A percentile compares a stretch with the other conserved stretches of the same genome.
Conservation (phyloP, 176 grass and related monocot species). For the Eragrostis nindensis region DNA sequence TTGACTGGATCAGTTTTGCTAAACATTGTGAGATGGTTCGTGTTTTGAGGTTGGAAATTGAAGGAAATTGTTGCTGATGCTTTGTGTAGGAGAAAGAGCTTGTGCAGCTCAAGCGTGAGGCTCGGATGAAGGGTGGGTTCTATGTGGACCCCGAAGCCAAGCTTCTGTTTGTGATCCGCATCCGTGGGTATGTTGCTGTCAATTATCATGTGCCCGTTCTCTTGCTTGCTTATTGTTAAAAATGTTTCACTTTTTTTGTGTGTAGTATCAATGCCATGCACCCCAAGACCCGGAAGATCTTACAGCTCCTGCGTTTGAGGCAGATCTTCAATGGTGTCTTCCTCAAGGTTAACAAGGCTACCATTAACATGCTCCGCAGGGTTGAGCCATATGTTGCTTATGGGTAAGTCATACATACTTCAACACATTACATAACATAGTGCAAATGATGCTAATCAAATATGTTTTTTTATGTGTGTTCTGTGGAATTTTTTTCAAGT, state of each 20-base stretch:
- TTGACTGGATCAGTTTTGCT: too few species aligned
- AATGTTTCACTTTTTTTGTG: not conserved
- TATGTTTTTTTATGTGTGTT: not conserved
- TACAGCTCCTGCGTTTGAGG: constrained; percentile 83
- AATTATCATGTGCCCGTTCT: not conserved
- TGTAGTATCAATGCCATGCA: constrained; percentile 98
- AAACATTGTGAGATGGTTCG: too few species aligned
- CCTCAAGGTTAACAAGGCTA: constrained; percentile 94
- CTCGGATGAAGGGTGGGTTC: constrained; percentile 92
- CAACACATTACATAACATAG: not conserved
- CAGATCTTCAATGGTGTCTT: constrained; percentile 96
- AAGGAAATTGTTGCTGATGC: not conserved
- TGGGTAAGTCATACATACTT: constrained; percentile 51
- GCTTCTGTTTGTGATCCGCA: constrained; percentile 80
- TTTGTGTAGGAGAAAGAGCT: constrained; percentile 76
- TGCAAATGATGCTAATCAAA: not conserved
- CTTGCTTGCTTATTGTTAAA: not conserved
- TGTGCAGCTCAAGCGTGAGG: constrained; percentile 82
- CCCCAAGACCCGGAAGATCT: constrained; percentile 90
- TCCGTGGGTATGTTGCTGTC: constrained; percentile 59
- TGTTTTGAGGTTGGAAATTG: not conserved
- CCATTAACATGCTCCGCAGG: constrained; percentile 84
- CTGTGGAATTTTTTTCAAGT: too few species aligned
- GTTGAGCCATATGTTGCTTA: constrained; percentile 97
- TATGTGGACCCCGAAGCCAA: constrained; percentile 89